A percentile compares a stretch with the other conserved stretches of the same genome.
These are phyloP conservation scores for Flaveria trinervia DNA, from an alignment of 129 eudicot genomes.

Conservation along the genomic window DNA sequence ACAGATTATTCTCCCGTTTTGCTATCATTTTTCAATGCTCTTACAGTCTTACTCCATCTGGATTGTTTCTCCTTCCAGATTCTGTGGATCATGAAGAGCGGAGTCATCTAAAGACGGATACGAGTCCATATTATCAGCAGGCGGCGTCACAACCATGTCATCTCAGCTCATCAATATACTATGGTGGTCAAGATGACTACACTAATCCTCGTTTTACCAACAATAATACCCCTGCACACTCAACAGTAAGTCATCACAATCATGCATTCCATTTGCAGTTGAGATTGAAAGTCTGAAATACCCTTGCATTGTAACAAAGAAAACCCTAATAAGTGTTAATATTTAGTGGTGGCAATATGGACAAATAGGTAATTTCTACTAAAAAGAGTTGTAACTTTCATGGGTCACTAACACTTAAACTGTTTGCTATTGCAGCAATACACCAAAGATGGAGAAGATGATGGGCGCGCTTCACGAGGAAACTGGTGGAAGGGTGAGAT, in stretches of 20 bases:
- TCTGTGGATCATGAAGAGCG: constrained; percentile 37
- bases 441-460: constrained; percentile 75
- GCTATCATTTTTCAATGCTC: neutral
- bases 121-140: constrained; percentile 48
- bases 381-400: neutral
- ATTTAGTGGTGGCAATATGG: neutral
- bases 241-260: constrained; percentile 47
- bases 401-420: constrained; percentile 8
- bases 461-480: constrained; percentile 84
- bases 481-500: constrained; percentile 90
- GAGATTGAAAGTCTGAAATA: neutral
- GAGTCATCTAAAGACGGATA: constrained; percentile 39
- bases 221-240: constrained; percentile 43
- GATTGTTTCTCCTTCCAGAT: constrained; percentile 18
- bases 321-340: constrained; percentile 3
- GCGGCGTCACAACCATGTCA: constrained; percentile 62
- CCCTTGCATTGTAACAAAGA: neutral
- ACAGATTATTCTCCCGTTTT: neutral
- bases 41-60: neutral
- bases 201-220: constrained; percentile 48
- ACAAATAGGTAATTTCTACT: neutral
- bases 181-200: constrained; percentile 91
- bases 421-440: constrained; percentile 32
- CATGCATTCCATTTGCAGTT: neutral
- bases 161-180: constrained; percentile 84